Base-by-base conservation (phyloP, 169 alveolate species). In the Cryptosporidium xiaoi region DNA sequence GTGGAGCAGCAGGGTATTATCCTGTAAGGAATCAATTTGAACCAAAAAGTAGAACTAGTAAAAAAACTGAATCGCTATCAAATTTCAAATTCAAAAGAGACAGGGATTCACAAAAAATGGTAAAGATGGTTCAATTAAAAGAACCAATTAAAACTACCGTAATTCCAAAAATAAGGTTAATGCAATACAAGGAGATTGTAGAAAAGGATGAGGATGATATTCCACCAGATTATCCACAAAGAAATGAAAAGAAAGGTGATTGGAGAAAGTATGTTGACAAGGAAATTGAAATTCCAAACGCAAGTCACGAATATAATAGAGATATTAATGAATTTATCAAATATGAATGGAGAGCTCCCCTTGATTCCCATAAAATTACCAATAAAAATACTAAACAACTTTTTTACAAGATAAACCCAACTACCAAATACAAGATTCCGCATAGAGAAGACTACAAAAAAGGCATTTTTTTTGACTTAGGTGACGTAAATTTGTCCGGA, bases 171-270 rank as follows among this genome's bases (percentile, higher is more conserved):
- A 62, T 77, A 44, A 24, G 87, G 48, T 18, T 77, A 62, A 6
- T 77, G 40, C 87, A 77, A 60, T 77, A 77, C 29, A 77, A 77
- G 18, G 64, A 77, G 51, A 77, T 77, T 18, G 87, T 77, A n/a
- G 87, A 77, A 40, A 77, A 77, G 16, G 87, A 77, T 18, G 64
- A 77, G 27, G 87, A 77, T 44, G 87, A 77, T 60, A 16, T 77
- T 58, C 71, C 87, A 2, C 50, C 40, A 6, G 64, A 60, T 18
- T 77, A 77, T 24, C 87, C 87, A n/a, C 40, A 44, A 24, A 56
- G 12, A 77, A 36, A 46, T 62, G 33, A 36, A 29, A 20, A 44
- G 16, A 77, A 48, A 51, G 71, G 64, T 16, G 87, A 77, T 62
- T 77, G 87, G 87, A 77, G 71, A n/a, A 77, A 77, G 40, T 77